phyloP scores from a whole-genome alignment of 371 early-diverging fungal genomes.

The Haplosporangium sp. region DNA sequence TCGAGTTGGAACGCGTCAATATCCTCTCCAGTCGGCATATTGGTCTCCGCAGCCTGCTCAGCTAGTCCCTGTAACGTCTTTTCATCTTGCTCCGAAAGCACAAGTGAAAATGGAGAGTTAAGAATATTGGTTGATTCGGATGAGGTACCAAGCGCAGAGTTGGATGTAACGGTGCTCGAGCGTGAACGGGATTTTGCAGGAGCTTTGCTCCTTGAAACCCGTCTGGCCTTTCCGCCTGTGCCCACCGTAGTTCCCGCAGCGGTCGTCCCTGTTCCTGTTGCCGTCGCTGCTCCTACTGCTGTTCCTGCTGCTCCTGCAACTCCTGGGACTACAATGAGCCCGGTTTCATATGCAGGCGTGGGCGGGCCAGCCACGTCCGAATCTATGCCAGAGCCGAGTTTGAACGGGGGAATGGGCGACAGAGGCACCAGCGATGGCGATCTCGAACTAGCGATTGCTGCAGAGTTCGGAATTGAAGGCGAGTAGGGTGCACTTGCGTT shows the following conservation, averaged over 20 bases:
- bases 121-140: conserved; percentile 7
- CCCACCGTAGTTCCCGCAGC: conserved; percentile 1
- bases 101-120: conserved; percentile 27
- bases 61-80: conserved; percentile 29
- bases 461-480: conserved; percentile 28
- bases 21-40: conserved; percentile 10
- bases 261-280: conserved; percentile 10
- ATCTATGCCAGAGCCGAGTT: conserved; percentile 18
- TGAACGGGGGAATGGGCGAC: conserved; percentile 37
- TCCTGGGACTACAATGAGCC: conserved; percentile 25
- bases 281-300: conserved; percentile 5
- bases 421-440: conserved; percentile 47
- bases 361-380: conserved; percentile 18
- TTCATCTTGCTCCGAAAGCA: conserved; percentile 48
- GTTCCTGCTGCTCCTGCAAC: conserved; percentile 6
- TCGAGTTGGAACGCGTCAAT: conserved; percentile 40
- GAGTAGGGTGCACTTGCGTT: conserved; percentile 49
- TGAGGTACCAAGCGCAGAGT: conserved; percentile 10
- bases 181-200: conserved; percentile 43
- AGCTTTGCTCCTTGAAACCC: conserved; percentile 37
- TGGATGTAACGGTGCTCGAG: conserved; percentile 41
- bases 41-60: conserved; percentile 12
- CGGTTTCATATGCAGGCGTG: conserved; percentile 36
- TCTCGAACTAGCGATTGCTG: conserved; percentile 28
- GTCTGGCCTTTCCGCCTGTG: conserved; percentile 37